Conservation (phyloP, 2,329 filamentous ascomycete genomes). For the Colletotrichum lini region DNA sequence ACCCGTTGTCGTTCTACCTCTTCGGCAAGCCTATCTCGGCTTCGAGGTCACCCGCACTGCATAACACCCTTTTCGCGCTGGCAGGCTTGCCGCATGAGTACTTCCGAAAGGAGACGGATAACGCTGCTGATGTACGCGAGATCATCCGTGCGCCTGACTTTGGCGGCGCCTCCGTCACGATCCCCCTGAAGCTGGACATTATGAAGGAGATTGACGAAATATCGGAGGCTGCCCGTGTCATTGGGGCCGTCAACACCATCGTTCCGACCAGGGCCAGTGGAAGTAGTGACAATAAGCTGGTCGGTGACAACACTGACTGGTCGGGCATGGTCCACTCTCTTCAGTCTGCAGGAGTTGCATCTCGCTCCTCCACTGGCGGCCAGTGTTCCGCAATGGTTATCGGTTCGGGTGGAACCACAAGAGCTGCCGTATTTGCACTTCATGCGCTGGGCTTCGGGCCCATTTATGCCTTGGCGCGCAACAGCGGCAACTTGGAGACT, state of each 20-base stretch:
- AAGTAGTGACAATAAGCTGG: slow-evolving; percentile 62
- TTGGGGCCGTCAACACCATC: slow-evolving; percentile 96
- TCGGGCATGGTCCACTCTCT: slow-evolving; percentile 89
- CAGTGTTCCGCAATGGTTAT: slow-evolving; percentile 80
- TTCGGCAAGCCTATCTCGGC: slow-evolving; percentile 88
- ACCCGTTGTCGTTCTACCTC: slow-evolving; percentile 83
- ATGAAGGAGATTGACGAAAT: slow-evolving; percentile 86
- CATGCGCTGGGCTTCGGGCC: slow-evolving; percentile 86
- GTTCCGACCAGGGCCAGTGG: slow-evolving; percentile 67
- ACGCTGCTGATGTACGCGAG: slow-evolving; percentile 70
- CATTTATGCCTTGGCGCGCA: slow-evolving; percentile 89
- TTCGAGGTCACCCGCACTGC: slow-evolving; percentile 88
- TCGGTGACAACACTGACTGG: slow-evolving; percentile 97
- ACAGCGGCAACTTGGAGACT: slow-evolving; percentile 74
- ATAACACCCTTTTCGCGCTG: slow-evolving; percentile 85
- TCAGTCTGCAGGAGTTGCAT: slow-evolving; percentile 73
- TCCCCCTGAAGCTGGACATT: slow-evolving; percentile 92
- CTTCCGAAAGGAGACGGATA: slow-evolving; percentile 79
- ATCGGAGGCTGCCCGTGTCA: slow-evolving; percentile 82
- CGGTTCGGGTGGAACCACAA: slow-evolving; percentile 91
- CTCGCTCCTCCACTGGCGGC: slow-evolving; percentile 50
- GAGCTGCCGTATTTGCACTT: slow-evolving; percentile 91
- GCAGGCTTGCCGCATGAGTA: slow-evolving; percentile 91
- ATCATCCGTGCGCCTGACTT: slow-evolving; percentile 82
- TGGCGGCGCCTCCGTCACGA: slow-evolving; percentile 95